phyloP scores from a whole-genome alignment of 257 asterid genomes.

The Przewalskia tangutica region DNA sequence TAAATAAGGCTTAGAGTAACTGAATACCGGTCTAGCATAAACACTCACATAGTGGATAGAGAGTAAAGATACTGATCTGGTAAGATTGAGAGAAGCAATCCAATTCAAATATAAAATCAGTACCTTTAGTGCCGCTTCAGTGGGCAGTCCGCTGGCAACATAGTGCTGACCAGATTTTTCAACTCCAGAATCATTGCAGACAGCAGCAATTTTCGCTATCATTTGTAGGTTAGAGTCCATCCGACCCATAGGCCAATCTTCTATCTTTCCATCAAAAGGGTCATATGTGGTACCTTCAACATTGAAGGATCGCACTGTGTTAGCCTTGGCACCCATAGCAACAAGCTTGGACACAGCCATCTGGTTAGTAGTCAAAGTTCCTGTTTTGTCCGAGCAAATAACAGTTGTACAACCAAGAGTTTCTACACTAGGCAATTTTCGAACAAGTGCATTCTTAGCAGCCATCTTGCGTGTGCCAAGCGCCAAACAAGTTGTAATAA shows the following conservation, averaged over 20 bases:
- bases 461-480: conserved; percentile 99
- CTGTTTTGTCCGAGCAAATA: conserved; percentile 96
- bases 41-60: not conserved
- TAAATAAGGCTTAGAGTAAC: not conserved
- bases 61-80: not conserved
- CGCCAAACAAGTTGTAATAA: conserved; percentile 94
- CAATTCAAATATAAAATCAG: not conserved
- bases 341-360: conserved; percentile 93
- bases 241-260: conserved; percentile 58
- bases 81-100: not conserved
- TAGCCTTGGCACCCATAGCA: conserved; percentile 54
- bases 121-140: conserved; percentile 98
- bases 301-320: conserved; percentile 43
- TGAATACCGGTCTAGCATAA: not conserved
- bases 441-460: conserved; percentile 98
- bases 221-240: conserved; percentile 74
- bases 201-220: conserved; percentile 91
- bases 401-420: conserved; percentile 99
- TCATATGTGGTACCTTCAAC: conserved; percentile 81
- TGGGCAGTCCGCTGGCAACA: conserved; percentile 83
- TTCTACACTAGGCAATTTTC: conserved; percentile 98
- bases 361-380: conserved; percentile 94
- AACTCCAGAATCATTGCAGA: conserved; percentile 92
- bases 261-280: conserved; percentile 85
- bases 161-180: conserved; percentile 66